Conservation (phyloP, 108 stramenopile genomes). For the Cyclostephanos invisitatus region DNA sequence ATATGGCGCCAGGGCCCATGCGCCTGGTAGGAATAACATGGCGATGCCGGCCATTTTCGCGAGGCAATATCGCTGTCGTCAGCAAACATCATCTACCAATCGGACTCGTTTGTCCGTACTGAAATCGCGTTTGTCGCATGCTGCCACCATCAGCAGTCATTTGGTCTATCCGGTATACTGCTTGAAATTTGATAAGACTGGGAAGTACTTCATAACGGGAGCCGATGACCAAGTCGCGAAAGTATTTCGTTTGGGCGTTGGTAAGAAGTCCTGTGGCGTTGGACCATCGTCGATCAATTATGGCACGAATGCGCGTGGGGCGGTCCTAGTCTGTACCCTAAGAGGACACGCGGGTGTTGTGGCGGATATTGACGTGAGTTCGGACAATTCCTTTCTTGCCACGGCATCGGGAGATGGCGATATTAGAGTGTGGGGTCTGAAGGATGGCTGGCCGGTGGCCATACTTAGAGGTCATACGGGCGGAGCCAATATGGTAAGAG, state of each 20-base stretch:
- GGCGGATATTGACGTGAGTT: conserved; percentile 87
- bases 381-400: conserved; percentile 91
- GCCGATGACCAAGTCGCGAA: conserved; percentile 93
- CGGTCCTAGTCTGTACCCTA: conserved; percentile 81
- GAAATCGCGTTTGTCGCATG: conserved; percentile 65
- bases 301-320: conserved; percentile 69
- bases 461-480: conserved; percentile 81
- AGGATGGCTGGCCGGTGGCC: conserved; percentile 84
- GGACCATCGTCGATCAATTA: conserved; percentile 39
- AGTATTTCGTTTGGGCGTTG: conserved; percentile 75
- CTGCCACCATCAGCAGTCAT: conserved; percentile 83
- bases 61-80: conserved; percentile 38
- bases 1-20: conserved; percentile 10
- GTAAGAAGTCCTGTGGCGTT: not conserved
- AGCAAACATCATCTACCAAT: not conserved
- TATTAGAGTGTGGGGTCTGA: conserved; percentile 87
- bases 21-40: conserved; percentile 17
- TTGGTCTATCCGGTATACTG: conserved; percentile 87
- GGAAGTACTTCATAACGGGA: conserved; percentile 92
- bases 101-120: conserved; percentile 51
- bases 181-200: conserved; percentile 86
- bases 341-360: conserved; percentile 93
- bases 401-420: conserved; percentile 86
- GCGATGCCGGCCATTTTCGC: conserved; percentile 24
- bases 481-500: conserved; percentile 75